These are phyloP conservation scores for Monosporascus cannonballus DNA, from an alignment of 2,329 filamentous ascomycete genomes.

Conservation along the genomic window DNA sequence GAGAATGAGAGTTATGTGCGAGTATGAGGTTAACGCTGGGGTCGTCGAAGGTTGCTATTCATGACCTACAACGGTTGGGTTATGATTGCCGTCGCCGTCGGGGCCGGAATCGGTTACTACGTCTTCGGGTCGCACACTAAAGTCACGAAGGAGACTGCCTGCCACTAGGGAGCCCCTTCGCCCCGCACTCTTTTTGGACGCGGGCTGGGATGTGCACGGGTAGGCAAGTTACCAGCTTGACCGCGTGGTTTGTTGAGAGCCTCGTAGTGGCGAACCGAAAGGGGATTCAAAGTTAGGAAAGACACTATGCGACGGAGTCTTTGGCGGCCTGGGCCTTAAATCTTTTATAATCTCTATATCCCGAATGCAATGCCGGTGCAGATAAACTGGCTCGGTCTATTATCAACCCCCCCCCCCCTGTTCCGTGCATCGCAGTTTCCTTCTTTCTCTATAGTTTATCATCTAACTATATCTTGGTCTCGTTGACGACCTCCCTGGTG, in stretches of 20 bases:
- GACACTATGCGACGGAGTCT: background rate
- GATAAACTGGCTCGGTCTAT: background rate
- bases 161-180: conserved; percentile 55
- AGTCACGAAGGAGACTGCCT: conserved; percentile 80
- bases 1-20: background rate
- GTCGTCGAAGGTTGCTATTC: conserved; percentile 73
- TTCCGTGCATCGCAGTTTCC: background rate
- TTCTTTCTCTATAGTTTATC: background rate
- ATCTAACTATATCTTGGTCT: conserved; percentile 34
- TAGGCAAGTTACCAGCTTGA: too few relatives aligned
- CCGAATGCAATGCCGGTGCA: background rate
- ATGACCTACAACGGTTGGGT: conserved; percentile 99
- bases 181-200: too few relatives aligned
- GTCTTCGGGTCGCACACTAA: conserved; percentile 67
- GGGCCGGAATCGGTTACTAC: conserved; percentile 84
- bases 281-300: too few relatives aligned
- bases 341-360: background rate
- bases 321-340: background rate
- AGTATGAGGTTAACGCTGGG: background rate
- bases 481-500: conserved; percentile 29
- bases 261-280: too few relatives aligned
- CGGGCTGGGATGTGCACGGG: too few relatives aligned
- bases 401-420: background rate
- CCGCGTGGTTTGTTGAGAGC: too few relatives aligned
- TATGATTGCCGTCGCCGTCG: conserved; percentile 85